A percentile compares a stretch with the other conserved stretches of the same genome.
Conservation (phyloP, 331 rosid species). For the Telfairia occidentalis region DNA sequence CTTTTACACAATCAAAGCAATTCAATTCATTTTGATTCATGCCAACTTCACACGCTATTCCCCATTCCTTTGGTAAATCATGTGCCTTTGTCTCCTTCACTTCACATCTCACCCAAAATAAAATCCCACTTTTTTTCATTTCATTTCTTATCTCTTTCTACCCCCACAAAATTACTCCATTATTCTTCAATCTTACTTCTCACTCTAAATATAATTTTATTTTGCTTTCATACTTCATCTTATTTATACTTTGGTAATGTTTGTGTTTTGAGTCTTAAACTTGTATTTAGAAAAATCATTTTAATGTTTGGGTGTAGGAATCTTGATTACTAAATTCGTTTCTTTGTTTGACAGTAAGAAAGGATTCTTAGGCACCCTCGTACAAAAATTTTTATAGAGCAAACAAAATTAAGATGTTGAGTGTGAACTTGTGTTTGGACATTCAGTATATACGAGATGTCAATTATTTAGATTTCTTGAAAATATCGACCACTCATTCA, state of each 20-base stretch:
- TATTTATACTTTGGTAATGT: too few relatives aligned
- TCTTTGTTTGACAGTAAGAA: background rate
- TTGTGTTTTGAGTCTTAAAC: too few relatives aligned
- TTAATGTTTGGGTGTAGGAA: too few relatives aligned
- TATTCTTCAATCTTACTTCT: background rate
- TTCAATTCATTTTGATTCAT: background rate
- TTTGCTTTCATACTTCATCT: background rate
- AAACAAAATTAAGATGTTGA: background rate
- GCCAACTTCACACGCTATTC: slow-evolving; percentile 9
- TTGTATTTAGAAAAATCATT: too few relatives aligned
- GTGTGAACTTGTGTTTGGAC: background rate
- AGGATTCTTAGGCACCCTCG: background rate
- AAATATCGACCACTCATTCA: too few relatives aligned
- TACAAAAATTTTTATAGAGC: background rate
- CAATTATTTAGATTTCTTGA: background rate
- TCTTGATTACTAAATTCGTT: too few relatives aligned
- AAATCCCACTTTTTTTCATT: background rate
- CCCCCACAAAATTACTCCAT: background rate
- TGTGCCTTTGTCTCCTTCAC: slow-evolving; percentile 4
- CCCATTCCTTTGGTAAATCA: slow-evolving; percentile 7
- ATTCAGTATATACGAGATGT: background rate
- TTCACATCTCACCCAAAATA: background rate
- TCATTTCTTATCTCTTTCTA: background rate
- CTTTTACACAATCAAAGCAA: slow-evolving; percentile 8
- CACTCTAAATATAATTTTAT: background rate